Base-by-base conservation (phyloP, 108 stramenopile species). In the Cyclotella choctawhatcheeana region DNA sequence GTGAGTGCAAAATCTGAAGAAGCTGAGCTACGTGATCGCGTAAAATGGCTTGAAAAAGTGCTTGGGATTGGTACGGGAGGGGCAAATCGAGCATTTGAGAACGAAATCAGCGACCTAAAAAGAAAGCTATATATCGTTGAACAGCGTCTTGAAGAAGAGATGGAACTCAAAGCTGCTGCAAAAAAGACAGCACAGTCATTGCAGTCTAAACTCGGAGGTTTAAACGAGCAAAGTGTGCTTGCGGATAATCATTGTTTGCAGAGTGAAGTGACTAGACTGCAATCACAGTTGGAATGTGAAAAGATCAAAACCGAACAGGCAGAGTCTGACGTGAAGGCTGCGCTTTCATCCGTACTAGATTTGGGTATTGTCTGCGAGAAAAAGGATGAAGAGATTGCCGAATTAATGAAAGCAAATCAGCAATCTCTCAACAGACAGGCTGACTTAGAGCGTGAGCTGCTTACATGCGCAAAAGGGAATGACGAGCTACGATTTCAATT, bases 71-170 rank as follows among this genome's bases (percentile, higher is more conserved):
- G 54, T 32, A 20, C 37, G 0, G 55, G 64, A 33, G 47, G 64
- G 22, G 47, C 47, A 0, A 51, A 50, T n/a, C 26, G 44, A 31
- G 22, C 30, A 2, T 68, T 53, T 27, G 26, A 55, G 25, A 40
- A 37, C 31, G 53, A 54, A 68, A 37, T 55, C n/a, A 0, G 2
- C 2, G 5, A 2, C 3, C 69, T 69, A 0, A 29, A 16, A 14
- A 58, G 48, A 48, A 32, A 59, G 29, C n/a, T 45, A 29, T 7
- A 4, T 13, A 69, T 71, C 4, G 33, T 71, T 2, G 69, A 71
- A 30, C 40, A 47, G 29, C 27, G 69, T 16, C 48, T 71, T 33
- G 70, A 71, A 12, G 70, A 71, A 29, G 59, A 71, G 45, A 71
- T 71, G 21, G 60, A 37, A n/a, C 59, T 62, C 50, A 71, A 71